phyloP scores from a whole-genome alignment of 768 basidiomycete genomes.

The Phylloporus arenicola region DNA sequence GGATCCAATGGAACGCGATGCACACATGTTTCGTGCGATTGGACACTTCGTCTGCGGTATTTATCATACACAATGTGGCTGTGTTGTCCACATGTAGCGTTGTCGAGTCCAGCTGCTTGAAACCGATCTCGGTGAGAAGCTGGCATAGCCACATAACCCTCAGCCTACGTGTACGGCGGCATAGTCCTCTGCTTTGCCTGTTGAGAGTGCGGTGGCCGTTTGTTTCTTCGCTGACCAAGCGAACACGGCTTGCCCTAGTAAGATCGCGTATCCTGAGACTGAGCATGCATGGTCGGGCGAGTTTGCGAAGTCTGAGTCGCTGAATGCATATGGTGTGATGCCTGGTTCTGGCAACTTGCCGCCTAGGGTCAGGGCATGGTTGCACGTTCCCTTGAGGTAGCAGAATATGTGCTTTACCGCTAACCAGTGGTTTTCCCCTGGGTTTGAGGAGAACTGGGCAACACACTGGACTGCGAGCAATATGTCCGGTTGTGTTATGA shows the following conservation, averaged over 20 bases:
- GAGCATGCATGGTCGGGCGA: constrained; percentile 14
- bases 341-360: neutral
- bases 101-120: neutral
- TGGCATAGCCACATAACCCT: constrained; percentile 31
- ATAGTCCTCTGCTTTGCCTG: constrained; percentile 42
- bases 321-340: neutral
- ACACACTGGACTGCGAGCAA: neutral
- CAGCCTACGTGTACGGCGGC: constrained; percentile 29
- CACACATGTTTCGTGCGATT: neutral
- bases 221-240: constrained; percentile 36
- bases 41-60: neutral
- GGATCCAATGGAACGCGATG: neutral
- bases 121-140: constrained; percentile 16
- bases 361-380: neutral
- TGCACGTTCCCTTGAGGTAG: constrained; percentile 4
- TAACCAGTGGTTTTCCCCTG: neutral
- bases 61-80: neutral
- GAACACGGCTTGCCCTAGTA: constrained; percentile 19
- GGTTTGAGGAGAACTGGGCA: neutral
- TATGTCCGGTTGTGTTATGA: neutral
- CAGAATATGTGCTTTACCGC: constrained; percentile 8
- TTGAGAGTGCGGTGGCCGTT: constrained; percentile 34
- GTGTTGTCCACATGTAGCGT: neutral
- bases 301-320: neutral
- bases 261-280: constrained; percentile 19